Conservation (phyloP, 805 yeast genomes). For the Schwanniomyces yamadae region DNA sequence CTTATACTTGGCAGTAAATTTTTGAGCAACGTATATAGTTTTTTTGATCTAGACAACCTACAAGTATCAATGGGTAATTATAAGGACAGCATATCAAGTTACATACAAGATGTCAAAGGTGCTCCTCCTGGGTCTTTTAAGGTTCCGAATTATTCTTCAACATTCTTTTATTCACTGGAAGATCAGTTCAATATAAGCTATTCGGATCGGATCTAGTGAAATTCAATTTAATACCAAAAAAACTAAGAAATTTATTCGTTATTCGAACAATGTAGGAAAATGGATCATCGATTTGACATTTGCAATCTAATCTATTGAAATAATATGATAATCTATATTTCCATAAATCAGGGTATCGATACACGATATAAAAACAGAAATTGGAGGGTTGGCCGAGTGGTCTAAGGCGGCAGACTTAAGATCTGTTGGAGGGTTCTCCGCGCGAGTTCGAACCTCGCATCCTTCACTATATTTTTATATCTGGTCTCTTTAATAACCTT, state of each 20-base stretch:
- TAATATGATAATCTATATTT: background rate
- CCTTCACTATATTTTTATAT: constrained; percentile 30
- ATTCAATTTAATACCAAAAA: no score
- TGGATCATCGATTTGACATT: no score
- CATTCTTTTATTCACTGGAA: background rate
- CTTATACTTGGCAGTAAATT: constrained; percentile 3
- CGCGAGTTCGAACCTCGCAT: constrained; percentile 47
- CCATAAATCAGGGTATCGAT: background rate
- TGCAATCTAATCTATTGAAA: no score
- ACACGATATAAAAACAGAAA: background rate
- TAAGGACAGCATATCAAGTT: background rate
- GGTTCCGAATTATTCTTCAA: constrained; percentile 1
- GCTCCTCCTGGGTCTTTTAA: background rate
- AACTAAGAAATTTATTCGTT: no score
- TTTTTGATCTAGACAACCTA: constrained; percentile 5
- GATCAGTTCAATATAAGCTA: no score
- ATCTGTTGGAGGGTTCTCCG: constrained; percentile 42
- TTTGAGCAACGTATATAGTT: constrained; percentile 3
- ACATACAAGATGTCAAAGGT: background rate
- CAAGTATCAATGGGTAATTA: constrained; percentile 3
- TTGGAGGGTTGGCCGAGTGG: constrained; percentile 45
- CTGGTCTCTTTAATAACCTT: no score
- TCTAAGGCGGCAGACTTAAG: constrained; percentile 45
- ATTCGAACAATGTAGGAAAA: no score
- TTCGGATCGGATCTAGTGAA: no score